A percentile compares a stretch with the other conserved stretches of the same genome.
Evolutionary conservation across 106 monocot species (phyloP).

Genomic region (Triglochin maritima): DNA sequence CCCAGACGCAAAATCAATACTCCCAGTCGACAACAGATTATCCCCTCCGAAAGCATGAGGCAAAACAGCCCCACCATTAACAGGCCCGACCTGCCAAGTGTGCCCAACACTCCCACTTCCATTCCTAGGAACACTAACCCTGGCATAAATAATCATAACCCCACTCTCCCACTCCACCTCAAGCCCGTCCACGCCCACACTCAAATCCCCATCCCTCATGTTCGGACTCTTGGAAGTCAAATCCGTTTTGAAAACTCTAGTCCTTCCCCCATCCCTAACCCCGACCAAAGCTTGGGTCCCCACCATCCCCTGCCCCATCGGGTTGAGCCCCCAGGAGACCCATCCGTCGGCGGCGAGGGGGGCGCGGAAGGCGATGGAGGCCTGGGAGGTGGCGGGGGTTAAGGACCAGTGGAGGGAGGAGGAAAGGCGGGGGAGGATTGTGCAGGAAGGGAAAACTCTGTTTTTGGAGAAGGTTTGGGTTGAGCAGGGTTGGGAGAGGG

Average conservation of each 20-base stretch:
- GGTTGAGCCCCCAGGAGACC: conserved; percentile 71
- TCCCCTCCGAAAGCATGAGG: neutral
- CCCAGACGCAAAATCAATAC: conserved; percentile 32
- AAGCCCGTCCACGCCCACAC: conserved; percentile 3
- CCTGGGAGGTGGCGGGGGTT: conserved; percentile 33
- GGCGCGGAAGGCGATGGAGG: conserved; percentile 58
- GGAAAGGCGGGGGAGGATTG: neutral
- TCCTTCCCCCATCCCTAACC: neutral
- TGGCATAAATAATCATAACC: conserved; percentile 19
- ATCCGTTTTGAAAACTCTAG: conserved; percentile 13
- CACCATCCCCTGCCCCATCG: conserved; percentile 30
- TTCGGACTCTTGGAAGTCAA: neutral
- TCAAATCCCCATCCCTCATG: conserved; percentile 3
- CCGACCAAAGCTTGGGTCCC: conserved; percentile 58
- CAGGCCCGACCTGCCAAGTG: conserved; percentile 14
- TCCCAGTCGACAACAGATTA: conserved; percentile 2
- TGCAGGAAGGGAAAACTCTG: neutral
- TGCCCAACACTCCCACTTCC: conserved; percentile 10
- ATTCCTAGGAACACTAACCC: conserved; percentile 1
- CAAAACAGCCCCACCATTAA: neutral
- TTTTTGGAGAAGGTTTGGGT: neutral
- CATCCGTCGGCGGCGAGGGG: conserved; percentile 30
- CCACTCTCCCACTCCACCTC: conserved; percentile 10
- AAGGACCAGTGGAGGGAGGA: conserved; percentile 58
- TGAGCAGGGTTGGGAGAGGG: conserved; percentile 2